Percentiles rank a stretch among this genome's conserved stretches.
Evolutionary conservation across 2,329 filamentous ascomycete species (phyloP).

Genomic region (Pseudopithomyces maydicus): DNA sequence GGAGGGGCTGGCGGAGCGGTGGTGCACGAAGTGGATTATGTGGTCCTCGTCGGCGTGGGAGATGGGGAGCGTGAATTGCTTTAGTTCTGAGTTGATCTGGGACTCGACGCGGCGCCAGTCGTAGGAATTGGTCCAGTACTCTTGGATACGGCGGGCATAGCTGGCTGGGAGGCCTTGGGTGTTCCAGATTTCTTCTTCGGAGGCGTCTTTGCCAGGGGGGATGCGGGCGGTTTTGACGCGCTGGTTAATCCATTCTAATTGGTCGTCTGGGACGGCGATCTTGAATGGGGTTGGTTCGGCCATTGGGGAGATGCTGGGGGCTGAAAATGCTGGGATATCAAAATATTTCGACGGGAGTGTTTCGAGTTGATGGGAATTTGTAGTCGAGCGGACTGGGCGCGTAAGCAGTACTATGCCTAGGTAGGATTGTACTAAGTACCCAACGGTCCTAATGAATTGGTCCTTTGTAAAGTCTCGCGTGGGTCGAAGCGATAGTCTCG

Average conservation of each 20-base stretch:
- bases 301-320: neutral
- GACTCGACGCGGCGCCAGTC: constrained; percentile 67
- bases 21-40: constrained; percentile 70
- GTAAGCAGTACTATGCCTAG: too few species aligned
- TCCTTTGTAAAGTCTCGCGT: too few species aligned
- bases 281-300: neutral
- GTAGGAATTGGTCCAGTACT: constrained; percentile 61
- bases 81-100: constrained; percentile 60
- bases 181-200: neutral
- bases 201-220: neutral
- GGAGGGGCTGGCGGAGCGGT: constrained; percentile 54
- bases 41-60: constrained; percentile 53
- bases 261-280: neutral
- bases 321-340: too few species aligned
- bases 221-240: neutral
- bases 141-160: constrained; percentile 47
- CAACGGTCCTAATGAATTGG: too few species aligned
- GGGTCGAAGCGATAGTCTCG: too few species aligned
- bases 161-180: neutral
- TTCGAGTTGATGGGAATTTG: too few species aligned
- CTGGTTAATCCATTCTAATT: neutral
- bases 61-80: constrained; percentile 62
- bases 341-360: too few species aligned
- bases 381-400: too few species aligned
- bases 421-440: too few species aligned